Conservation (phyloP, 2,329 filamentous ascomycete genomes). For the Torrubiella hemipterigena region DNA sequence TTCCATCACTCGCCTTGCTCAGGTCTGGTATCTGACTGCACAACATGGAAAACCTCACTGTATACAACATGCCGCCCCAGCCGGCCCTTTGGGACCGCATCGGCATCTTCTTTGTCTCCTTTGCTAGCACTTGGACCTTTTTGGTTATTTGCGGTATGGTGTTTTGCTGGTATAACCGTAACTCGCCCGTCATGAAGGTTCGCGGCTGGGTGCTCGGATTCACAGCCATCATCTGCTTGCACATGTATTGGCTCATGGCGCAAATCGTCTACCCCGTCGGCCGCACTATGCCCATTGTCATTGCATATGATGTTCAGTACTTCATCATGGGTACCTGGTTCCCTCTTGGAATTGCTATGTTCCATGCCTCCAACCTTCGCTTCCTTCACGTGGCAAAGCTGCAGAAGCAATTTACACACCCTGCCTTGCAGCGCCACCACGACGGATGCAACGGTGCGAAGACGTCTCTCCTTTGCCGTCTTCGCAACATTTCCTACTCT, state of each 20-base stretch:
- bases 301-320: conserved; percentile 38
- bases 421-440: conserved; percentile 6
- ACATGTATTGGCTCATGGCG: conserved; percentile 25
- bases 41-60: conserved; percentile 9
- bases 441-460: conserved; percentile 14
- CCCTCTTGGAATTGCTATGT: conserved; percentile 44
- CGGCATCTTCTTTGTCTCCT: conserved; percentile 17
- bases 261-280: conserved; percentile 31
- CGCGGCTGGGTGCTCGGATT: conserved; percentile 23
- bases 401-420: conserved; percentile 28
- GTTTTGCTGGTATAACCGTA: conserved; percentile 20
- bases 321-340: conserved; percentile 49
- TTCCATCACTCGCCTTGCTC: no score
- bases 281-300: conserved; percentile 22
- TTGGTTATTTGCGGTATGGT: conserved; percentile 21
- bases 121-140: conserved; percentile 14
- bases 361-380: conserved; percentile 42
- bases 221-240: conserved; percentile 21
- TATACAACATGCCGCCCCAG: conserved; percentile 16
- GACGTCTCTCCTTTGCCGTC: conserved; percentile 19
- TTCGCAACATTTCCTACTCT: conserved; percentile 22
- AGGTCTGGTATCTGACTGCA: no score
- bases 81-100: conserved; percentile 15
- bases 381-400: conserved; percentile 36
- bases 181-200: conserved; percentile 23